These are phyloP conservation scores for Peniophora sp. DNA, from an alignment of 1,284 basidiomycete species.

Conservation along the genomic window DNA sequence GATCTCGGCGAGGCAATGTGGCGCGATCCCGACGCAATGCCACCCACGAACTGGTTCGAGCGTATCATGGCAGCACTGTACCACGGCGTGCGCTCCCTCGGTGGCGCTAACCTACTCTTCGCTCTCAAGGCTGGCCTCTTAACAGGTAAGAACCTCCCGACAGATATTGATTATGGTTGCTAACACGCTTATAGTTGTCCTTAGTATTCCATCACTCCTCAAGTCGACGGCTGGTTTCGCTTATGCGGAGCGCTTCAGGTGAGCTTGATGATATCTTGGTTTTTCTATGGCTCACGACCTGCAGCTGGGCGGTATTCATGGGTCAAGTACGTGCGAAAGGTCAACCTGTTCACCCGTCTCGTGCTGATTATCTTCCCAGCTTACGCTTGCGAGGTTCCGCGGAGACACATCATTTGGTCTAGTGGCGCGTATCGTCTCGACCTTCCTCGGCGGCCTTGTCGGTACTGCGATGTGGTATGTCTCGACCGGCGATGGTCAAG, in stretches of 20 bases:
- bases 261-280: constrained; percentile 10
- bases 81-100: constrained; percentile 28
- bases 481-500: constrained; percentile 54
- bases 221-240: constrained; percentile 47
- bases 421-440: constrained; percentile 53
- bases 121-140: constrained; percentile 75
- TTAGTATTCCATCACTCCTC: constrained; percentile 57
- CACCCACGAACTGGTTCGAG: constrained; percentile 54
- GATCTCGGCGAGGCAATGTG: constrained; percentile 49
- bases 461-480: constrained; percentile 77
- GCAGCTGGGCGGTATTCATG: background rate
- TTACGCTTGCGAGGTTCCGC: constrained; percentile 60
- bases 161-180: background rate
- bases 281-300: background rate
- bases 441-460: constrained; percentile 61
- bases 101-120: constrained; percentile 59
- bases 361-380: constrained; percentile 33
- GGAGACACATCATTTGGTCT: constrained; percentile 74
- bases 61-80: constrained; percentile 40
- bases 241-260: constrained; percentile 36
- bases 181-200: constrained; percentile 31
- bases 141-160: constrained; percentile 31
- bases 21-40: constrained; percentile 70
- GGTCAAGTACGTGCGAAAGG: background rate
- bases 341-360: background rate